Evolutionary conservation across 108 stramenopile genomes (phyloP).

Genomic region (Skeletonema marinoi): DNA sequence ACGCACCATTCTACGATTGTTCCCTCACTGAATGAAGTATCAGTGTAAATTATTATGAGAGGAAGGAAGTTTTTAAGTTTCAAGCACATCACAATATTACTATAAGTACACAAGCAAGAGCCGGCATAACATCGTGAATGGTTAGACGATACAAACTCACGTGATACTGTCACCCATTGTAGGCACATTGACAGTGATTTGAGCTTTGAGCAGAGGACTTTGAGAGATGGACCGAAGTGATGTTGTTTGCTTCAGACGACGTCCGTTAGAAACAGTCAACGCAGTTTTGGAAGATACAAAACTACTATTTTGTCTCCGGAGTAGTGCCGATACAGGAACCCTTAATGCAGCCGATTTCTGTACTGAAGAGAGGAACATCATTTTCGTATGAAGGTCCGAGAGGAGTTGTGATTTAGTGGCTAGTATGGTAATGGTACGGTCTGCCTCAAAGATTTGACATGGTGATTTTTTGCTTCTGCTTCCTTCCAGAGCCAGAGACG

Average conservation of each 20-base stretch:
- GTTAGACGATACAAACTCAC: constrained; percentile 42
- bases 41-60: constrained; percentile 10
- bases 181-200: constrained; percentile 74
- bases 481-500: too few relatives aligned
- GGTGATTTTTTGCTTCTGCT: too few relatives aligned
- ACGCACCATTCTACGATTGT: constrained; percentile 90
- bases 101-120: neutral
- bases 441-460: too few relatives aligned
- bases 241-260: neutral
- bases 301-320: neutral
- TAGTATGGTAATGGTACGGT: too few relatives aligned
- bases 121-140: neutral
- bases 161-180: constrained; percentile 86
- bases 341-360: neutral
- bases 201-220: constrained; percentile 45
- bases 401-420: too few relatives aligned
- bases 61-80: neutral
- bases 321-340: neutral
- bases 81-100: constrained; percentile 4
- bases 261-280: neutral
- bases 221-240: constrained; percentile 35
- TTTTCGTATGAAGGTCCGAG: too few relatives aligned
- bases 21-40: constrained; percentile 59
- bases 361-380: neutral
- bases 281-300: neutral